Evolutionary conservation across 1,284 basidiomycete species (phyloP), one percentile per base, ranked within the genome.

Genomic region (Chiua sp.): DNA sequence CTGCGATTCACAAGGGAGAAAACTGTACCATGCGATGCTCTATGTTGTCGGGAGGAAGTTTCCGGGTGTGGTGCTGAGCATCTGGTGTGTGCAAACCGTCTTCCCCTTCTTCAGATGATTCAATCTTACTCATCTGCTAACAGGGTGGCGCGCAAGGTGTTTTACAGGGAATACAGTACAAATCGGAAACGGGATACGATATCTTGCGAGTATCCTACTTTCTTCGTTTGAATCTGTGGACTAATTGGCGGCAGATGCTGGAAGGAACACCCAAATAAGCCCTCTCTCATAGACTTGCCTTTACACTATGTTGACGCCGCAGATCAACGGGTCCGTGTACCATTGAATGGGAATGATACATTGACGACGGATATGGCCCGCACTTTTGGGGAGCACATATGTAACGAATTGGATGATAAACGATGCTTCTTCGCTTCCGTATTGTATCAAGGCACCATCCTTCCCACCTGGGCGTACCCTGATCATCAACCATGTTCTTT

Each of bases 41-140:
- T 54, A 60, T 47, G 48, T 42, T 4, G 59, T 60, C 18, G 59
- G 59, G 22, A 60, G 59, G 47, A 52, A 47, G 23, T 54, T 60
- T 51, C 59, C 56, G 11, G 59, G 56, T 15, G 51, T 59, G 59
- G 59, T 4, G 59, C 56, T 8, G 59, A 59, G 30, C 48, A 60
- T 28, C 4, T 59, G 35, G 59, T 60, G 11, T 26, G 56, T 50
- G 22, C 12, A 37, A 23, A 10, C 48, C 13, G 32, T 16, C 15
- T 46, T 44, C n/a, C n/a, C n/a, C n/a, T n/a, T n/a, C n/a, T n/a
- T n/a, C n/a, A n/a, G n/a, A n/a, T n/a, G n/a, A n/a, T n/a, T n/a
- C n/a, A n/a, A n/a, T n/a, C n/a, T n/a, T n/a, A n/a, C n/a, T n/a
- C n/a, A n/a, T n/a, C n/a, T n/a, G n/a, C n/a, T n/a, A n/a, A n/a